Base-by-base conservation (phyloP, 345 rosid genomes). In the Reutealis trisperma region DNA sequence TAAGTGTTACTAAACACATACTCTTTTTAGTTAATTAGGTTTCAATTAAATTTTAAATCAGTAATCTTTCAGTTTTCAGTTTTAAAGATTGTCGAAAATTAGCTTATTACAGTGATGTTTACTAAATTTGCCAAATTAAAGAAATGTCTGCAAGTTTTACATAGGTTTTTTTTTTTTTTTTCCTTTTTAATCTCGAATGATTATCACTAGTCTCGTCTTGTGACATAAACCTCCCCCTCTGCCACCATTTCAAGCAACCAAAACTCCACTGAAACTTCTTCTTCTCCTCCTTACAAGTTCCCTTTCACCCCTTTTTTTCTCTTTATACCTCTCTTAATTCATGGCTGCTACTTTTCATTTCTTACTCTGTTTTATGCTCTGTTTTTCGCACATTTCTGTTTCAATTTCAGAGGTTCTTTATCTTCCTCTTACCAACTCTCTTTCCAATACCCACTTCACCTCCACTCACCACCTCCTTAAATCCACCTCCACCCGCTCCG, bases 391-490 rank as follows among this genome's bases (percentile, higher is more conserved):
- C 73, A 14, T 78, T 83, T 63, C 84, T 7, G 16, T 80, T 18
- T 78, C 87, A 4, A 22, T 63, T 24, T 80, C 90, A 10, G 61
- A 86, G 49, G 15, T 73, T 63, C 63, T 87, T 6, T 71, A 87
- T 21, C 81, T 93, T 37, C 94, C 90, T 15, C 84, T 96, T 45
- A 85, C 90, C 0, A 92, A 92, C 88, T 85, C 94, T 30, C 91
- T 93, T 67, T 91, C 96, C 62, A 74, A 80, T 69, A 70, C 91
- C 79, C 89, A 85, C 14, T 85, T 82, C 84, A 64, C 81, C 77
- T 82, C 88, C 75, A 85, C 94, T 70, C 92, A 84, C 88, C 89
- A 92, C 82, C 97, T 96, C 76, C 94, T 96, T 71, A 93, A 90
- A 78, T 77, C 92, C 78, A 78, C 90, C 78, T 84, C 98, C 37